Percentiles rank a stretch among this genome's conserved stretches.
These are phyloP conservation scores for Hanseniaspora vineae DNA, from an alignment of 805 yeast species.

Conservation along the genomic window DNA sequence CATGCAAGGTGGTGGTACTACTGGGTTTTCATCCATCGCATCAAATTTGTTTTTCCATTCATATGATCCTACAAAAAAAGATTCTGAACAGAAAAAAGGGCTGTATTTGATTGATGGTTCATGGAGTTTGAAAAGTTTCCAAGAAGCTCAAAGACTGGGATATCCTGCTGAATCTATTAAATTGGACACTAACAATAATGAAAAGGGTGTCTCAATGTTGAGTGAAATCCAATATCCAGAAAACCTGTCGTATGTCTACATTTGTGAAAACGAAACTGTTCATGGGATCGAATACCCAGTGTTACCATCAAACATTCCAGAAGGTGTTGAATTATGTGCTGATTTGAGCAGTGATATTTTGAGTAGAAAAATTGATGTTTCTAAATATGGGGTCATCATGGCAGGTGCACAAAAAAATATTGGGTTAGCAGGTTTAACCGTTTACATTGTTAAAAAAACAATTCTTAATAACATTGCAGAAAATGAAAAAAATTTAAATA, in stretches of 20 bases:
- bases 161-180: conserved; percentile 56
- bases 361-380: conserved; percentile 67
- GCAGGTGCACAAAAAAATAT: conserved; percentile 99
- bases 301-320: conserved; percentile 25
- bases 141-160: conserved; percentile 81
- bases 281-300: conserved; percentile 79
- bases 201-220: conserved; percentile 44
- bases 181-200: conserved; percentile 42
- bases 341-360: conserved; percentile 92
- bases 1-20: conserved; percentile 96
- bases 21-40: conserved; percentile 82
- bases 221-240: conserved; percentile 18
- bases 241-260: conserved; percentile 75
- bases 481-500: conserved; percentile 1
- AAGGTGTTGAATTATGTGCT: conserved; percentile 68
- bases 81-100: conserved; percentile 30
- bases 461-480: conserved; percentile 39
- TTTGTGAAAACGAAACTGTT: conserved; percentile 96
- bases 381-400: conserved; percentile 77
- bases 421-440: conserved; percentile 90
- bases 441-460: conserved; percentile 78
- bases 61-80: conserved; percentile 31
- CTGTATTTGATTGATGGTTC: conserved; percentile 86
- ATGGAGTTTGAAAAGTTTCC: conserved; percentile 83
- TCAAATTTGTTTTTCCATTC: conserved; percentile 69